Base-by-base conservation (phyloP, 371 early-diverging fungal genomes). In the Lichtheimia ramosa region DNA sequence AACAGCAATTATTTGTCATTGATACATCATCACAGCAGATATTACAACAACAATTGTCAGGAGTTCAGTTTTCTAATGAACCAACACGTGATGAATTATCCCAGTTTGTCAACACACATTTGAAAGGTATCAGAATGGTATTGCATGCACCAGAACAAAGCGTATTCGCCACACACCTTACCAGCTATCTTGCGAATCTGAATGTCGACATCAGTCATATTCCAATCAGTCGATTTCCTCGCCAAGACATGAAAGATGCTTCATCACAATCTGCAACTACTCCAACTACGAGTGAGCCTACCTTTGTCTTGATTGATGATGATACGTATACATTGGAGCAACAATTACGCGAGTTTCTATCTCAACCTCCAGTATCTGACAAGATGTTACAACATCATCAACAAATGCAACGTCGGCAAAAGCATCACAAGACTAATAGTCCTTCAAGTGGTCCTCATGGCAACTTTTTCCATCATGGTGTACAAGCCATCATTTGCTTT, bases 401-500 rank as follows among this genome's bases (percentile, higher is more conserved):
- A 18, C 46, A 46, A 18, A n/a, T n/a, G 5, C 46, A 46, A 46
- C n/a, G 46, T 0, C 21, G 21, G 7, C 46, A 46, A 18, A n/a
- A 21, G n/a, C 3, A 20, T 7, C 46, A 46, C 20, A 20, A 20
- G 1, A 46, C 18, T 0, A 14, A 12, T 0, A 21, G 10, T n/a
- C 21, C 46, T 18, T 21, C n/a, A 13, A 18, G 46, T 16, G n/a
- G 20, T 6, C 46, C 46, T 16, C 28, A 28, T 28, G 28, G 34
- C 18, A 58, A 64, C 34, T 43, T 60, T 13, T 43, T 64, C 10
- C 65, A 71, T 13, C 62, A 69, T 27, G 58, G 68, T 3, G 63
- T 79, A 20, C 77, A 81, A 0, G 83, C 83, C 41, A 74, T 88
- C 42, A 73, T 88, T 21, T 79, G 80, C 51, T 88, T 88, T 49